Base-by-base conservation (phyloP, 257 asterid species). In the Solanum etuberosum region DNA sequence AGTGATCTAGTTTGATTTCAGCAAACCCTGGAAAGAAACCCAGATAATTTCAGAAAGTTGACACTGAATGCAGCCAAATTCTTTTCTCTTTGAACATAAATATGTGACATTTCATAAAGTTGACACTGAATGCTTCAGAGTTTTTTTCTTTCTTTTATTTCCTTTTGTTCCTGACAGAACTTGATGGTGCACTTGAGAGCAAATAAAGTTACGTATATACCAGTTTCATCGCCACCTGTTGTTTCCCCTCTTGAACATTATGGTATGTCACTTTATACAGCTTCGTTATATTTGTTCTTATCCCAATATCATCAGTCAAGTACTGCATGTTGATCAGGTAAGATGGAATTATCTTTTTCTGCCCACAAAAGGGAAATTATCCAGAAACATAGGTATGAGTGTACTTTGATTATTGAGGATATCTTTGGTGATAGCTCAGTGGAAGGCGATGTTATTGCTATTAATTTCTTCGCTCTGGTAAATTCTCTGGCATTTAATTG, bases 391-490 rank as follows among this genome's bases (percentile, higher is more conserved):
- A 94, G 98, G 88, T 92, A 91, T 87, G 94, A 95, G 54, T 95
- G 98, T 89, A 85, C 93, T 86, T 92, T 92, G 6, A 84, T 89
- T 67, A 71, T 93, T 90, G 98, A 94, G 87, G 89, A 82, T 90
- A 92, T 95, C 85, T 95, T 91, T 90, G 98, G 95, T 89, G 98
- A 92, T 74, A 92, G 85, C 86, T 85, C 91, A 70, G 84, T 91
- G 88, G 93, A 92, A 88, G 94, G 93, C 70, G 98, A 97, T 87
- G 88, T 93, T 87, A 92, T 97, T 87, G 88, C 94, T 88, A 95
- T 97, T 87, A 97, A 97, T 89, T 94, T 95, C 90, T 97, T 97
- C 88, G 98, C 98, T 11, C 92, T 97, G 98, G 99, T 97, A 95
- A 90, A 71, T 71, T 87, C 65, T 77, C 83, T 81, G 42, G 43